Evolutionary conservation across 768 basidiomycete genomes (phyloP).

Genomic region (Vararia minispora): DNA sequence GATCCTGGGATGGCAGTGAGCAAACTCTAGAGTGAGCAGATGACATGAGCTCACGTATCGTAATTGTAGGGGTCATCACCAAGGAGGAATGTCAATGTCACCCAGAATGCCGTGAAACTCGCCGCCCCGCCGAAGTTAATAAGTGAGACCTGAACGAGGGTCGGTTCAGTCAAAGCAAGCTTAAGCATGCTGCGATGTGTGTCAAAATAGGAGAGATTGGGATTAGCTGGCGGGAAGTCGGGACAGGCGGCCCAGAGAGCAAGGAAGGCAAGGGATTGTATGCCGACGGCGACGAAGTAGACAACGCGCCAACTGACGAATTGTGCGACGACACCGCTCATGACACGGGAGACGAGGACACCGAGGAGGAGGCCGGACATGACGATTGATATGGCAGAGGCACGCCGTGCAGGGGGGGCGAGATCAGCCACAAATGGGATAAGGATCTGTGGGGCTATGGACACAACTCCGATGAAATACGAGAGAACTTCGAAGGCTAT

Average conservation of each 20-base stretch:
- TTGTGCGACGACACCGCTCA: slow-evolving; percentile 28
- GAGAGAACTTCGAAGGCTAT: slow-evolving; percentile 52
- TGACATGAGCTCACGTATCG: slow-evolving; percentile 36
- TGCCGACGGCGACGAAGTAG: slow-evolving; percentile 30
- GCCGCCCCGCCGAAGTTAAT: slow-evolving; percentile 48
- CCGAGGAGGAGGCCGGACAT: slow-evolving; percentile 56
- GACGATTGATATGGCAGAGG: slow-evolving; percentile 64
- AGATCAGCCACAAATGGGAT: slow-evolving; percentile 74
- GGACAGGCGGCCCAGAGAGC: not conserved
- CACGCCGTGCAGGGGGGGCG: slow-evolving; percentile 61
- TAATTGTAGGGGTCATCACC: slow-evolving; percentile 65
- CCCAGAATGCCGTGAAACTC: slow-evolving; percentile 36
- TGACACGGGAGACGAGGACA: slow-evolving; percentile 58
- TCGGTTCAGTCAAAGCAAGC: slow-evolving; percentile 64
- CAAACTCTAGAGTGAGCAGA: slow-evolving; percentile 1
- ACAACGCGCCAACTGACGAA: slow-evolving; percentile 29
- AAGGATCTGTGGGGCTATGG: slow-evolving; percentile 63
- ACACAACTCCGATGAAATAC: slow-evolving; percentile 57
- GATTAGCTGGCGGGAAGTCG: slow-evolving; percentile 1
- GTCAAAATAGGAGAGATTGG: slow-evolving; percentile 19
- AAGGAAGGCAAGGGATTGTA: not conserved
- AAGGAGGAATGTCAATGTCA: slow-evolving; percentile 68
- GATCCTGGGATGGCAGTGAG: slow-evolving; percentile 17
- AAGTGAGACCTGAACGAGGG: slow-evolving; percentile 56
- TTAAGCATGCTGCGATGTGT: slow-evolving; percentile 70